Percentiles rank a stretch among this genome's conserved stretches.
phyloP scores from a whole-genome alignment of 2,329 filamentous ascomycete genomes.

The Pestalotiopsis sp. region DNA sequence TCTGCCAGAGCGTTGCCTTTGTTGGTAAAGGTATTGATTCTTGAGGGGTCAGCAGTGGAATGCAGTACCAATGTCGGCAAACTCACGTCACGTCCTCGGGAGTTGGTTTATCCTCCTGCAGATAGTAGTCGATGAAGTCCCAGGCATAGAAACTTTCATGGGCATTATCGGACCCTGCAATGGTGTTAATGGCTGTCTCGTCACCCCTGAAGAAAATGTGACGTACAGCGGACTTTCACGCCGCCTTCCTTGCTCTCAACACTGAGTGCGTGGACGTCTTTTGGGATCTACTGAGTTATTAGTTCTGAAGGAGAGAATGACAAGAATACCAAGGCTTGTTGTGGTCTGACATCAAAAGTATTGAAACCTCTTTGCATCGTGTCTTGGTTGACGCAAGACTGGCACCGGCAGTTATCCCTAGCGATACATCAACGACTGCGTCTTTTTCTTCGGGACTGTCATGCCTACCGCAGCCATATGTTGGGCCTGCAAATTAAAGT shows the following conservation, averaged over 20 bases:
- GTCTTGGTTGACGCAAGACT: slow-evolving; percentile 66
- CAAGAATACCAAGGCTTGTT: background rate
- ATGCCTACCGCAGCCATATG: slow-evolving; percentile 40
- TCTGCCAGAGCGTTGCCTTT: slow-evolving; percentile 36
- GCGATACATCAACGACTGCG: background rate
- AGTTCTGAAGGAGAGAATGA: background rate
- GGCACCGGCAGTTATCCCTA: slow-evolving; percentile 76
- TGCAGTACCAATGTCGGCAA: background rate
- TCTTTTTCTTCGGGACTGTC: background rate
- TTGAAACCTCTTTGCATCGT: slow-evolving; percentile 72
- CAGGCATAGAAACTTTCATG: slow-evolving; percentile 72
- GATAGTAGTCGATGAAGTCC: slow-evolving; percentile 60
- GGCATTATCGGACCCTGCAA: slow-evolving; percentile 64
- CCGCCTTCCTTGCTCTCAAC: slow-evolving; percentile 38
- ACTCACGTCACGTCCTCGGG: slow-evolving; percentile 38
- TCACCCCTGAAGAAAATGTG: background rate
- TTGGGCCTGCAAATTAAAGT: slow-evolving; percentile 35
- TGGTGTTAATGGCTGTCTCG: background rate
- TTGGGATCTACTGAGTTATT: slow-evolving; percentile 43
- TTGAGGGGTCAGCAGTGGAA: slow-evolving; percentile 13
- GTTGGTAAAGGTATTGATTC: slow-evolving; percentile 30
- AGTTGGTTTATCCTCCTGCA: slow-evolving; percentile 33
- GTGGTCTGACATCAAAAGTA: slow-evolving; percentile 61
- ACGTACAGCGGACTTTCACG: slow-evolving; percentile 53
- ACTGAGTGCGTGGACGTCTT: slow-evolving; percentile 39